Evolutionary conservation across 2,329 filamentous ascomycete species (phyloP).

Genomic region (Alternaria panax): DNA sequence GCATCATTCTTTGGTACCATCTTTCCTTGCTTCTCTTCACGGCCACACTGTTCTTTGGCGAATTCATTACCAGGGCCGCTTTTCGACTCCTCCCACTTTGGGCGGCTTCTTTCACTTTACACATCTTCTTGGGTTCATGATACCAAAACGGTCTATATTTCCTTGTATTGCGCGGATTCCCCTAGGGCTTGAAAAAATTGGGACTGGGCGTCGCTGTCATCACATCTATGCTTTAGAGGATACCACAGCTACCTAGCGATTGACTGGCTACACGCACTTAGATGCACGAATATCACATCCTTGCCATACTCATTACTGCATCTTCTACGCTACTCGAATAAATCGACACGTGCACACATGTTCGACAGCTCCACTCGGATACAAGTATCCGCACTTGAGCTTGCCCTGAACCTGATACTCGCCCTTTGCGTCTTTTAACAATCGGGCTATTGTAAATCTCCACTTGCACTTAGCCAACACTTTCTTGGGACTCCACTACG

Average conservation of each 20-base stretch:
- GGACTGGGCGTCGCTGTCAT: slow-evolving; percentile 20
- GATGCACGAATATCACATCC: slow-evolving; percentile 31
- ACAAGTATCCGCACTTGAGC: background rate
- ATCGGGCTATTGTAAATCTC: background rate
- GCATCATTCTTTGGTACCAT: slow-evolving; percentile 22
- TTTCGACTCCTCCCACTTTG: slow-evolving; percentile 14
- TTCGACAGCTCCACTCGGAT: background rate
- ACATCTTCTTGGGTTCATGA: slow-evolving; percentile 24
- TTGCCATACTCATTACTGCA: slow-evolving; percentile 11
- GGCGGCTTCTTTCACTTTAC: slow-evolving; percentile 13
- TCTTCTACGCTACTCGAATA: slow-evolving; percentile 2
- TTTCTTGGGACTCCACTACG: slow-evolving; percentile 6
- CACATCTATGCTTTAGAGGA: slow-evolving; percentile 24
- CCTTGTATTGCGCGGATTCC: slow-evolving; percentile 13
- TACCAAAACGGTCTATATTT: slow-evolving; percentile 27
- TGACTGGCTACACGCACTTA: slow-evolving; percentile 25
- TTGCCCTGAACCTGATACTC: background rate
- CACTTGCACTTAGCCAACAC: slow-evolving; percentile 1
- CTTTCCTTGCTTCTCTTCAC: slow-evolving; percentile 20
- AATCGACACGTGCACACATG: background rate
- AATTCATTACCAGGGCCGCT: slow-evolving; percentile 16
- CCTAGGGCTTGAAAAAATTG: slow-evolving; percentile 28
- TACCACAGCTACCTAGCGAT: slow-evolving; percentile 28
- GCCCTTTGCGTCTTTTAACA: slow-evolving; percentile 1
- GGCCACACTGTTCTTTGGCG: slow-evolving; percentile 22